Evolutionary conservation across 768 basidiomycete genomes (phyloP), one percentile per base, ranked within the genome.

Genomic region (Lactarius vividus): DNA sequence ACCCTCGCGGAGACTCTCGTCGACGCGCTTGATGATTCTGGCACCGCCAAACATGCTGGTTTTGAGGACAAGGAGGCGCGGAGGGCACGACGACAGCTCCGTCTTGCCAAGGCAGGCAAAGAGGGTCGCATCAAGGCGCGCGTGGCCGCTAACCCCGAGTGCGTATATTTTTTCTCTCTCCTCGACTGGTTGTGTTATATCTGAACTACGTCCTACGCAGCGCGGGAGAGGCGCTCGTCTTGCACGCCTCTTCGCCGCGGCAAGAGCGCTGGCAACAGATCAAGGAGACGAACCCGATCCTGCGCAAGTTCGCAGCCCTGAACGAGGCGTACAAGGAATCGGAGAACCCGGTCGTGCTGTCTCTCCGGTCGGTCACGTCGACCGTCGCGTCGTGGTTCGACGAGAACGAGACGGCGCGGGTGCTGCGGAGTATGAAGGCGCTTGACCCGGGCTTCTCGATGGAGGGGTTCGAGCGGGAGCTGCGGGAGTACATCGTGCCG

Each of bases 381-480:
- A 90, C 89, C 0, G 82, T 99, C 59, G 94, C 92, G 2, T 86
- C 89, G 3, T 93, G 90, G 88, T 94, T 94, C 72, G 96, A 98
- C 65, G 97, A 99, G 80, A 99, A 92, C 73, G 97, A 99, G 80
- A 95, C 90, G 55, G 97, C 97, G n/a, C 91, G 92, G 75, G 96
- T 98, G 35, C 87, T 89, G 72, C 84, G 92, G 66, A 77, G 88
- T 73, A 92, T 98, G 86, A 91, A 88, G 75, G 75, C 80, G n/a
- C 80, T 98, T 73, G 97, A 99, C 75, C 94, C 97, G 5, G 75
- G 77, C 31, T 99, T 97, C 78, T 88, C 84, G 62, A 85, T 89
- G 73, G 97, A 98, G 73, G 78, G 80, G 39, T 98, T 97, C 73
- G 89, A 94, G 72, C 82, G 89, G 65, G 97, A 98, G 74, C 75